phyloP scores from a whole-genome alignment of 2,329 filamentous ascomycete species.

The Monilinia aucupariae region DNA sequence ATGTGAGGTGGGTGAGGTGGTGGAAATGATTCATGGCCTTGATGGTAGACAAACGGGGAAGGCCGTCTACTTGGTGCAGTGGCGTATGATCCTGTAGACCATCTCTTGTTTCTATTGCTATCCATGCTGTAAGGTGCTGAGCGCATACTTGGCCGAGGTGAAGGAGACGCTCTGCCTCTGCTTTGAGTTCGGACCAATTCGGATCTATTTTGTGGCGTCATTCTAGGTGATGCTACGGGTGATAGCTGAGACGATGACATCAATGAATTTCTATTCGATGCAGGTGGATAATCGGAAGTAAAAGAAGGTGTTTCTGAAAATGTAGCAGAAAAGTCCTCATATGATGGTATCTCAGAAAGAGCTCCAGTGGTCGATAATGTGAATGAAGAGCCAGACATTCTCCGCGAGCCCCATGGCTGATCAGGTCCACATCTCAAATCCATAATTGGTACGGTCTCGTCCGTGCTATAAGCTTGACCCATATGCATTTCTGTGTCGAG shows the following conservation, averaged over 20 bases:
- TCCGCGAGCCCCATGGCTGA: constrained; percentile 49
- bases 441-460: constrained; percentile 58
- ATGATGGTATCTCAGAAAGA: constrained; percentile 63
- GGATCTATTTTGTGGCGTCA: constrained; percentile 55
- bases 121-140: constrained; percentile 68
- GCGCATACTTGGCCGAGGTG: constrained; percentile 61
- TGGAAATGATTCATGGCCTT: constrained; percentile 54
- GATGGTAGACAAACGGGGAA: constrained; percentile 58
- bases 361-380: constrained; percentile 63
- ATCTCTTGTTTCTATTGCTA: constrained; percentile 62
- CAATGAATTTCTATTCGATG: constrained; percentile 62
- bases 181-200: constrained; percentile 60
- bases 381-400: constrained; percentile 68
- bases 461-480: constrained; percentile 56
- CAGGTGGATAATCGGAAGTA: constrained; percentile 59
- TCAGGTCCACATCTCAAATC: constrained; percentile 49
- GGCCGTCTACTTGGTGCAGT: constrained; percentile 50
- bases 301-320: constrained; percentile 64
- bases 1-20: constrained; percentile 47
- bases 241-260: constrained; percentile 68
- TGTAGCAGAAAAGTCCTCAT: constrained; percentile 64
- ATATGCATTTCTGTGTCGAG: constrained; percentile 55
- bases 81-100: constrained; percentile 71
- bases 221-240: constrained; percentile 64
- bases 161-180: constrained; percentile 65